Evolutionary conservation across 305 asterid genomes (phyloP), one percentile per base, ranked within the genome.

Genomic region (Ilex paraguariensis): DNA sequence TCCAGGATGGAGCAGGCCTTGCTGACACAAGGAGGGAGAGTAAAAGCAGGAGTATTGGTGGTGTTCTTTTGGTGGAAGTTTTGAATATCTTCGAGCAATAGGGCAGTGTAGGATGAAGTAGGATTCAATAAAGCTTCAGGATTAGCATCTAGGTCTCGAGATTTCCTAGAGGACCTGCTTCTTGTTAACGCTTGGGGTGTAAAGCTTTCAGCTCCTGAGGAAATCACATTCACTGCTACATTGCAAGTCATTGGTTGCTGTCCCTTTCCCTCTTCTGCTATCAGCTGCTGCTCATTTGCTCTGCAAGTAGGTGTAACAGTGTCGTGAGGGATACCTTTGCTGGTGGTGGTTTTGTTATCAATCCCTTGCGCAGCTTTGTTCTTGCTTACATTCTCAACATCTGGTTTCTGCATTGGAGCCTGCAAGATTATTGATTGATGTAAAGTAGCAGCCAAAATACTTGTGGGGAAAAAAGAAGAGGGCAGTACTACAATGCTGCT

Each of bases 1-100:
- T 92, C 97, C 50, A 89, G 90, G 60, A 92, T 92, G 28, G 95
- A 85, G 75, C 89, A 76, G 49, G 97, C 98, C 66, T 92, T 92
- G 7, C 87, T 77, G 52, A 92, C 80, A 65, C 98, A 92, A 33
- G 86, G 73, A 7, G 98, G 98, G 70, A 89, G 77, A 13, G 72
- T 44, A 21, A 84, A 67, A 1, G 82, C 62, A 36, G 76, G 44
- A 16, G 70, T 46, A 13, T 30, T 28, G 44, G 57, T 28, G 44
- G 59, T 78, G 69, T 59, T 82, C 77, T 87, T 90, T 17, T 52
- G 56, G 56, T 52, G 56, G 11, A 52, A 52, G 30, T 52, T 52
- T 52, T 52, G 56, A 3, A 52, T 52, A 21, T 52, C 56, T 52
- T 52, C 56, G 10, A 52, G 56, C 21, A 52, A 17, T 52, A 52